phyloP scores from a whole-genome alignment of 768 basidiomycete genomes.

The Termitomyces sp. region DNA sequence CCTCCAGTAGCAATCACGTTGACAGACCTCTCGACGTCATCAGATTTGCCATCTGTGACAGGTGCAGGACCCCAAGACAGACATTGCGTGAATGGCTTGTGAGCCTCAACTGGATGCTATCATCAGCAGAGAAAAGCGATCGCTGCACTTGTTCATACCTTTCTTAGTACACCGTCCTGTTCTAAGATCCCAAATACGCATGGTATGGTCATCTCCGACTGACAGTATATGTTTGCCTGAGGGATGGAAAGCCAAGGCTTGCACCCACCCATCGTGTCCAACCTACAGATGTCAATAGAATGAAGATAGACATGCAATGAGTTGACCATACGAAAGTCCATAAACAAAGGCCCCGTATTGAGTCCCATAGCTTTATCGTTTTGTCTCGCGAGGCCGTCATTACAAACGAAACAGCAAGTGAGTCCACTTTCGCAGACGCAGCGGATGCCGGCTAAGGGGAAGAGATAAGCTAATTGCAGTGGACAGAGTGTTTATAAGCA shows the following conservation, averaged over 20 bases:
- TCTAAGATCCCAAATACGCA: slow-evolving; percentile 69
- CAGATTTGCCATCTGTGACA: slow-evolving; percentile 12
- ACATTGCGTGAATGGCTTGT: slow-evolving; percentile 13
- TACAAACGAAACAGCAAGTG: slow-evolving; percentile 38
- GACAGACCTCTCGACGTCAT: slow-evolving; percentile 13
- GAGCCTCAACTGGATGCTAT: slow-evolving; percentile 12
- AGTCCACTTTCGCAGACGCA: slow-evolving; percentile 7
- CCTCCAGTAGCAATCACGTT: slow-evolving; percentile 25
- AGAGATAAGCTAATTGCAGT: background rate
- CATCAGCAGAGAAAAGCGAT: background rate
- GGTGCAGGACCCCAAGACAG: slow-evolving; percentile 14
- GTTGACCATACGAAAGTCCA: slow-evolving; percentile 47
- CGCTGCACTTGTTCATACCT: slow-evolving; percentile 49
- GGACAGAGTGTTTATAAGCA: background rate
- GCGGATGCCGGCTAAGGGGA: slow-evolving; percentile 7
- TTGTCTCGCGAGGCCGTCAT: slow-evolving; percentile 77
- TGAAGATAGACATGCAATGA: background rate
- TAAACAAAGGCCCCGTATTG: slow-evolving; percentile 60
- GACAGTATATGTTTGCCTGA: slow-evolving; percentile 69
- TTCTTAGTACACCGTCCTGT: slow-evolving; percentile 68
- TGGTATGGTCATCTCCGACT: slow-evolving; percentile 40
- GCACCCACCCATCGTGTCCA: slow-evolving; percentile 74
- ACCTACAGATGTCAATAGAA: slow-evolving; percentile 13
- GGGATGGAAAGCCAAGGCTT: slow-evolving; percentile 70
- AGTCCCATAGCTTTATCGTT: slow-evolving; percentile 74